Percentiles rank a stretch among this genome's conserved stretches.
Conservation (phyloP, 805 yeast genomes). For the Sugiyamaella floridensis region DNA sequence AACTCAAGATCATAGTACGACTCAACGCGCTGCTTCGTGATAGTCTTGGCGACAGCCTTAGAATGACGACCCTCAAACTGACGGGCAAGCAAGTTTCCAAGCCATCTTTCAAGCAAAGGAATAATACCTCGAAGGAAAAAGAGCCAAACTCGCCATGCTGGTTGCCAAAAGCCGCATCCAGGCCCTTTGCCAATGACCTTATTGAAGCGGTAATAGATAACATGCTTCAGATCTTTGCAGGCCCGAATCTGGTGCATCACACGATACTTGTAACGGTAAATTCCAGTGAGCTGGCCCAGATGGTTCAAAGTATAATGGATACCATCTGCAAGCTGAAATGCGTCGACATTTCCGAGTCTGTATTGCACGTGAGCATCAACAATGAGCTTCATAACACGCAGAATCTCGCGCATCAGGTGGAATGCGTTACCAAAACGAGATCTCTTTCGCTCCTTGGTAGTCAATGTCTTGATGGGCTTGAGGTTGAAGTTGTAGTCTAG, state of each 20-base stretch:
- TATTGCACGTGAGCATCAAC: slow-evolving; percentile 94
- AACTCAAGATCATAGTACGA: slow-evolving; percentile 90
- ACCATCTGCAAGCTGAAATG: slow-evolving; percentile 93
- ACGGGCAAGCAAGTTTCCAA: slow-evolving; percentile 81
- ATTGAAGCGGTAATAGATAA: slow-evolving; percentile 80
- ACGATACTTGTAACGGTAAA: slow-evolving; percentile 91
- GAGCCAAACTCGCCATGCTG: slow-evolving; percentile 97
- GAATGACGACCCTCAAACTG: slow-evolving; percentile 94
- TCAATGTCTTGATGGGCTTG: slow-evolving; percentile 91
- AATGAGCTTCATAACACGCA: slow-evolving; percentile 72
- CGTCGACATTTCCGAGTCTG: slow-evolving; percentile 83
- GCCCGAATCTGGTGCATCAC: slow-evolving; percentile 98
- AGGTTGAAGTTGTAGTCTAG: slow-evolving; percentile 91
- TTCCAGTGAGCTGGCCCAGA: slow-evolving; percentile 92
- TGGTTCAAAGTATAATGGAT: slow-evolving; percentile 84
- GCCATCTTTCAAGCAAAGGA: slow-evolving; percentile 90
- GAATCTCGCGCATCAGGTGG: slow-evolving; percentile 83
- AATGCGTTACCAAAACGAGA: slow-evolving; percentile 96
- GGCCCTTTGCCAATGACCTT: slow-evolving; percentile 92
- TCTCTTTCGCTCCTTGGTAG: slow-evolving; percentile 92
- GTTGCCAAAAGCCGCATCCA: slow-evolving; percentile 99
- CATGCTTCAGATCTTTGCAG: slow-evolving; percentile 91
- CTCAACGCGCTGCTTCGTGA: slow-evolving; percentile 92
- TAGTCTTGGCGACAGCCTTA: slow-evolving; percentile 85
- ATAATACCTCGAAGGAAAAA: slow-evolving; percentile 85